Evolutionary conservation across 2,329 filamentous ascomycete genomes (phyloP).

Genomic region (Plectosphaerella plurivora): DNA sequence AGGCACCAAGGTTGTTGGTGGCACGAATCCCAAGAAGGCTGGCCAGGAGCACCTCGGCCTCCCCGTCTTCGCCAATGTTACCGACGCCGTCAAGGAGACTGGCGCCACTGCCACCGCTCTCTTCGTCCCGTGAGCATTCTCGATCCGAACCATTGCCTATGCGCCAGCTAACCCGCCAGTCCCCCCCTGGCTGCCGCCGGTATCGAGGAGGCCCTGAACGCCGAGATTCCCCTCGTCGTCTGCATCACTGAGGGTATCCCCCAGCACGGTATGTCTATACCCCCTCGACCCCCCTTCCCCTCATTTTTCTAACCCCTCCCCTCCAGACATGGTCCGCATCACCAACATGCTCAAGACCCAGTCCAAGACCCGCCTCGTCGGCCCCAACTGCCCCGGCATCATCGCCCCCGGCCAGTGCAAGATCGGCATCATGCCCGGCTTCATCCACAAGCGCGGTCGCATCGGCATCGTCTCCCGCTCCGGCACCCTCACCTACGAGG

Average conservation of each 20-base stretch:
- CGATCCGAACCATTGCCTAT: not conserved
- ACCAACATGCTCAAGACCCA: constrained; percentile 97
- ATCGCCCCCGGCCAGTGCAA: constrained; percentile 97
- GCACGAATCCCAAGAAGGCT: constrained; percentile 99
- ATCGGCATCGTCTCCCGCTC: constrained; percentile 98
- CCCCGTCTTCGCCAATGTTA: constrained; percentile 88
- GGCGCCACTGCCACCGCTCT: constrained; percentile 89
- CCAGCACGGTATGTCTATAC: constrained; percentile 70
- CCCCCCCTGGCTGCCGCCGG: constrained; percentile 87
- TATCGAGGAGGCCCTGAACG: constrained; percentile 93
- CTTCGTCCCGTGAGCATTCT: constrained; percentile 80
- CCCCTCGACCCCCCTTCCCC: not conserved
- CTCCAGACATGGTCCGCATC: constrained; percentile 93
- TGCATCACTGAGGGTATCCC: constrained; percentile 98
- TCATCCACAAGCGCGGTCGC: constrained; percentile 99
- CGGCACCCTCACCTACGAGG: constrained; percentile 97
- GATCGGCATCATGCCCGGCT: constrained; percentile 99
- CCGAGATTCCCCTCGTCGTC: constrained; percentile 91
- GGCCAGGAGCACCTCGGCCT: constrained; percentile 83
- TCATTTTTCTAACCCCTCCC: constrained; percentile 1
- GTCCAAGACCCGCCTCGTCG: constrained; percentile 92
- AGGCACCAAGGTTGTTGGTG: constrained; percentile 97
- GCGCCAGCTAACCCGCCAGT: constrained; percentile 35
- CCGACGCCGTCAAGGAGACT: constrained; percentile 83
- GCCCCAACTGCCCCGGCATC: constrained; percentile 97